A percentile compares a stretch with the other conserved stretches of the same genome.
phyloP scores from a whole-genome alignment of 1,284 basidiomycete species.

The Ganoderma lucidum region DNA sequence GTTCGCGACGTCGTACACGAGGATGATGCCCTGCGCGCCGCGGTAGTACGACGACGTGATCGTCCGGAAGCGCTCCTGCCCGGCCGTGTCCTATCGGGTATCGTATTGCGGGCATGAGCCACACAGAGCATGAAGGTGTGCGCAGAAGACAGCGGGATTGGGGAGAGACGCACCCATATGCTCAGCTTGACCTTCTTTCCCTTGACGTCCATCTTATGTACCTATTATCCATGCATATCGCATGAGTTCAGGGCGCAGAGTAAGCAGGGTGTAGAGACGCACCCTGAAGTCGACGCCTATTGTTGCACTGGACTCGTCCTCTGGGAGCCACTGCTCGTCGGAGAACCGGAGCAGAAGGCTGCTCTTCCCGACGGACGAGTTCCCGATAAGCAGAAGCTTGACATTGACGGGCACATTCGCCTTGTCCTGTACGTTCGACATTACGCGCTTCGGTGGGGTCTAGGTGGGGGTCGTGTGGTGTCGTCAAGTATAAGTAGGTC shows the following conservation, averaged over 20 bases:
- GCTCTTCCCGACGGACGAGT: constrained; percentile 93
- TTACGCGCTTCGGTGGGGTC: background rate
- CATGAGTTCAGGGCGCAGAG: constrained; percentile 3
- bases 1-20: constrained; percentile 96
- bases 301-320: constrained; percentile 95
- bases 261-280: constrained; percentile 41
- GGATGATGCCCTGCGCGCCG: constrained; percentile 93
- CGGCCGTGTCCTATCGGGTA: constrained; percentile 85
- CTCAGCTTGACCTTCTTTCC: constrained; percentile 83
- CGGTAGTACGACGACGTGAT: constrained; percentile 94
- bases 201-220: constrained; percentile 84
- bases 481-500: background rate
- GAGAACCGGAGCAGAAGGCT: constrained; percentile 94
- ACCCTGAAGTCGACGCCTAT: constrained; percentile 89
- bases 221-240: constrained; percentile 48
- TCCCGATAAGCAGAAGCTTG: constrained; percentile 82
- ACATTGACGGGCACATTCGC: constrained; percentile 58
- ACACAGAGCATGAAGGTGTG: background rate
- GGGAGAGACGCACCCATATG: constrained; percentile 69
- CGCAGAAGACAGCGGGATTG: constrained; percentile 1
- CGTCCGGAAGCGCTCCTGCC: constrained; percentile 91
- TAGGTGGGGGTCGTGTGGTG: background rate
- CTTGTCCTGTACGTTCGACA: constrained; percentile 13
- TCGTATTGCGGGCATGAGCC: background rate
- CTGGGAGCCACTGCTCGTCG: constrained; percentile 94